phyloP scores from a whole-genome alignment of 1,284 basidiomycete species.

The Melampsora abietis-canadensis region DNA sequence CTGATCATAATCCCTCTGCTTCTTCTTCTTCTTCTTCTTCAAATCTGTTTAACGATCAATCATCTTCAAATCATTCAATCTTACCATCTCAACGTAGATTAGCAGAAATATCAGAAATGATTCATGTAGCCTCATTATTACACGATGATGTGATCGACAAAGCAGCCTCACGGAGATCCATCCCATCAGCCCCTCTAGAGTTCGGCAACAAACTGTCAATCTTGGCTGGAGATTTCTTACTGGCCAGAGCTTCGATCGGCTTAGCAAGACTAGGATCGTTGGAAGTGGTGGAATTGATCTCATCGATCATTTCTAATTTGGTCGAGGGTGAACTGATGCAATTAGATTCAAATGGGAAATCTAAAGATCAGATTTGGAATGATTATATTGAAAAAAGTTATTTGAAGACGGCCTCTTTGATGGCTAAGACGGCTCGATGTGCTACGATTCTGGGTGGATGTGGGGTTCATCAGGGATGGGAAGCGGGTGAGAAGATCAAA shows the following conservation, averaged over 20 bases:
- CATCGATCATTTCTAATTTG: constrained; percentile 87
- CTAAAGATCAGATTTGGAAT: constrained; percentile 65
- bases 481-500: constrained; percentile 70
- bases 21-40: neutral
- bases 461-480: constrained; percentile 58
- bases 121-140: constrained; percentile 90
- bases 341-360: constrained; percentile 56
- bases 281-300: constrained; percentile 89
- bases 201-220: constrained; percentile 96
- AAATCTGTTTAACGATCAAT: neutral
- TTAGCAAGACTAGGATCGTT: constrained; percentile 78
- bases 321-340: constrained; percentile 96
- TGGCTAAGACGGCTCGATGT: constrained; percentile 87
- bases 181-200: constrained; percentile 75
- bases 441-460: constrained; percentile 86
- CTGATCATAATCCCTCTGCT: constrained; percentile 14
- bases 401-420: constrained; percentile 90
- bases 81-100: constrained; percentile 87
- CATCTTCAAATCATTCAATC: constrained; percentile 45
- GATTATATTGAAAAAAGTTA: constrained; percentile 91
- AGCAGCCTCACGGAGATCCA: constrained; percentile 74
- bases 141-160: constrained; percentile 94
- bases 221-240: constrained; percentile 89
- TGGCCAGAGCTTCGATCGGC: constrained; percentile 84
- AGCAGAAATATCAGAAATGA: constrained; percentile 97